A percentile compares a stretch with the other conserved stretches of the same genome.
phyloP scores from a whole-genome alignment of 163 green algal genomes.

The Chlorella variabilis region DNA sequence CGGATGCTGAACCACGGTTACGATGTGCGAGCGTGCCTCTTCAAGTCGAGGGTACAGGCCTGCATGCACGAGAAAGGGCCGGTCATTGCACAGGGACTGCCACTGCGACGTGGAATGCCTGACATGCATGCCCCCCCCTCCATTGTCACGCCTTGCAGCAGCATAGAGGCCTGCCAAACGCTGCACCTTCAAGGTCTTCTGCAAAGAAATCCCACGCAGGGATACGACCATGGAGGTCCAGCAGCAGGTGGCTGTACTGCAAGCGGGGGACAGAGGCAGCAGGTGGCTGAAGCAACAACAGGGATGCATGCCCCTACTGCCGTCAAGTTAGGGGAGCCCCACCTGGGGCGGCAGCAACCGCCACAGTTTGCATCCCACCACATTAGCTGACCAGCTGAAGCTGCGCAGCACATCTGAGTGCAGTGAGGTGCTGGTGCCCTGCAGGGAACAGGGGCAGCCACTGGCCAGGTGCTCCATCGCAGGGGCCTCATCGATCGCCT shows the following conservation, averaged over 20 bases:
- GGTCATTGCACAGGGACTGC: too few species aligned
- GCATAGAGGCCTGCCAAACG: too few species aligned
- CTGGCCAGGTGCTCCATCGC: too few species aligned
- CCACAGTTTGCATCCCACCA: conserved; percentile 88
- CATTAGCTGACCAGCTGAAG: conserved; percentile 89
- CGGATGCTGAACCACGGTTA: conserved; percentile 70
- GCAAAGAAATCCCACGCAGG: conserved; percentile 22
- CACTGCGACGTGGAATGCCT: too few species aligned
- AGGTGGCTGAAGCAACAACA: too few species aligned
- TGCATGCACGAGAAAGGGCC: too few species aligned
- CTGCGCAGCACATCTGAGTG: conserved; percentile 88
- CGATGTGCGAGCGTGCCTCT: conserved; percentile 47
- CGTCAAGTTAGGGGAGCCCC: too few species aligned
- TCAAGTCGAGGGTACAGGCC: conserved; percentile 45
- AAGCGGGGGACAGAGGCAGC: neutral
- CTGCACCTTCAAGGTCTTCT: neutral
- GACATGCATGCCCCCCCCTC: too few species aligned
- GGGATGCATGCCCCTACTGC: too few species aligned
- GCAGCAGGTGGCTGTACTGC: conserved; percentile 58
- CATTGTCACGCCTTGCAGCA: too few species aligned
- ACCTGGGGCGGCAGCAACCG: conserved; percentile 73
- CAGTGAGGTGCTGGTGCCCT: conserved; percentile 82
- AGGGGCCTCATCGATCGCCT: too few species aligned
- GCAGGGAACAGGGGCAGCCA: too few species aligned
- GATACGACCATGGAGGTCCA: conserved; percentile 52